Percentiles rank a stretch among this genome's conserved stretches.
Evolutionary conservation across 2,329 filamentous ascomycete species (phyloP).

Genomic region (Botrytis sinoallii): DNA sequence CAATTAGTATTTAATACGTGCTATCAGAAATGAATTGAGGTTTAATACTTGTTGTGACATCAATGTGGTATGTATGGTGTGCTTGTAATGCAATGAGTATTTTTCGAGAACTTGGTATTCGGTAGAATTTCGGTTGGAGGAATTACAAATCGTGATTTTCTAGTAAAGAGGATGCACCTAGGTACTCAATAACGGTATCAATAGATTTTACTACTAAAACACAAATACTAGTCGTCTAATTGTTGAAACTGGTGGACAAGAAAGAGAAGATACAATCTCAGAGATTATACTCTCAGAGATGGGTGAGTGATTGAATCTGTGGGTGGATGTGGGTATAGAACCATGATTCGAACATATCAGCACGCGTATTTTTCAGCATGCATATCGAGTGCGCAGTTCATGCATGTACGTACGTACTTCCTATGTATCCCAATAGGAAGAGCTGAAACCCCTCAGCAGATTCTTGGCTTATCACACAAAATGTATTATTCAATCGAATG

Average conservation of each 20-base stretch:
- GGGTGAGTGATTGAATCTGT: neutral
- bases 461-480: neutral
- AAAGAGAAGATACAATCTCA: neutral
- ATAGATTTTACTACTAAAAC: slow-evolving; percentile 21
- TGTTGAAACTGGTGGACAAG: neutral
- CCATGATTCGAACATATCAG: neutral
- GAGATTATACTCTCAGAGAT: neutral
- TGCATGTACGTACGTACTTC: neutral
- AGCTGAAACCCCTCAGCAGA: neutral
- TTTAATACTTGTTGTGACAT: neutral
- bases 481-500: neutral
- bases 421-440: neutral
- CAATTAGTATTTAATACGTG: neutral
- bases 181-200: slow-evolving; percentile 2
- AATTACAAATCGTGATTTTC: neutral
- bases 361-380: neutral
- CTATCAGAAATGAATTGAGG: neutral
- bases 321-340: neutral
- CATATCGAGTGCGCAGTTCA: neutral
- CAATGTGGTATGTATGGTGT: neutral
- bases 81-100: neutral
- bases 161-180: neutral
- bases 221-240: neutral
- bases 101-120: neutral
- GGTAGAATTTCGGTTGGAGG: neutral